Evolutionary conservation across 1,139 yeast species (phyloP).

Genomic region (Candida tropicalis): DNA sequence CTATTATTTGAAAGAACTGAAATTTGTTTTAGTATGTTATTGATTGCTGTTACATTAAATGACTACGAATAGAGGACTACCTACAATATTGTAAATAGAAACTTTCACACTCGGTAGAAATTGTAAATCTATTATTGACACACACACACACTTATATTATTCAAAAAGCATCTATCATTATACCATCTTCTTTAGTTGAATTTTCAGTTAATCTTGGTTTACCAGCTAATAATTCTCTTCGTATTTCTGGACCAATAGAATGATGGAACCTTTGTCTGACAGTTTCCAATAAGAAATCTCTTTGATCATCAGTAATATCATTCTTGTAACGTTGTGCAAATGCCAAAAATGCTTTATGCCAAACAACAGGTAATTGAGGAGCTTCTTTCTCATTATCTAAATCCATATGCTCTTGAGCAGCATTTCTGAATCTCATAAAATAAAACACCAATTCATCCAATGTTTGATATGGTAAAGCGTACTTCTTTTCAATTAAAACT

Average conservation of each 20-base stretch:
- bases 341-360: slow-evolving; percentile 95
- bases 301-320: slow-evolving; percentile 96
- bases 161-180: slow-evolving; percentile 44
- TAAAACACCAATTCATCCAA: slow-evolving; percentile 95
- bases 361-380: slow-evolving; percentile 88
- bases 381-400: slow-evolving; percentile 43
- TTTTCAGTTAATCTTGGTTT: slow-evolving; percentile 39
- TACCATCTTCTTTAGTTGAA: slow-evolving; percentile 29
- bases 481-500: slow-evolving; percentile 87
- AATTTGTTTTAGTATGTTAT: too few relatives aligned
- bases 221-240: slow-evolving; percentile 92
- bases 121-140: too few relatives aligned
- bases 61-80: too few relatives aligned
- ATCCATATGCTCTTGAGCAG: slow-evolving; percentile 38
- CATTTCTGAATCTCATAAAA: slow-evolving; percentile 82
- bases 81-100: too few relatives aligned
- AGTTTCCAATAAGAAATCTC: slow-evolving; percentile 90
- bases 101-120: too few relatives aligned
- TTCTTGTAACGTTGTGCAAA: slow-evolving; percentile 96
- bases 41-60: too few relatives aligned
- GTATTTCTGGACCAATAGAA: slow-evolving; percentile 89
- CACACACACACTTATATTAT: background rate
- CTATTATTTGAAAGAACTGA: too few relatives aligned
- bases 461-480: slow-evolving; percentile 95
- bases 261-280: slow-evolving; percentile 88